These are phyloP conservation scores for Macrolepiota dolichaula DNA, from an alignment of 768 basidiomycete genomes.

Conservation along the genomic window DNA sequence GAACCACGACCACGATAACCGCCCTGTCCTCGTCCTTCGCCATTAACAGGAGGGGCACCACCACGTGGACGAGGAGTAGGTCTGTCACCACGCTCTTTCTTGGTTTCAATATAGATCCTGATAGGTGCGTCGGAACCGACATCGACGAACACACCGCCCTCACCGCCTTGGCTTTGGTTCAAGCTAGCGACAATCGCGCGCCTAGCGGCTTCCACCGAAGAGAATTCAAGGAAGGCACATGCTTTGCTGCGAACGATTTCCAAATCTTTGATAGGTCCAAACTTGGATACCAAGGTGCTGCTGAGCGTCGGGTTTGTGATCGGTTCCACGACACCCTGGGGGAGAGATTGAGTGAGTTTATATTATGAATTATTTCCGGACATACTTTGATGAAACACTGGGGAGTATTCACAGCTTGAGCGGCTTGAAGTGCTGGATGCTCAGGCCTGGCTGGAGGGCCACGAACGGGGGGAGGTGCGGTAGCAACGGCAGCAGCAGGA, in stretches of 20 bases:
- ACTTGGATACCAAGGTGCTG: slow-evolving; percentile 51
- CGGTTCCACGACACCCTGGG: slow-evolving; percentile 69
- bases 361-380: slow-evolving; percentile 1
- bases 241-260: slow-evolving; percentile 87
- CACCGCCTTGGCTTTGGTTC: slow-evolving; percentile 68
- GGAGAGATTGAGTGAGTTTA: slow-evolving; percentile 7
- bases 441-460: slow-evolving; percentile 30
- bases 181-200: slow-evolving; percentile 80
- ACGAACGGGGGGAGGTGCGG: slow-evolving; percentile 18
- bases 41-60: slow-evolving; percentile 49
- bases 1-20: slow-evolving; percentile 18
- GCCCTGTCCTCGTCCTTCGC: slow-evolving; percentile 40
- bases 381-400: slow-evolving; percentile 92
- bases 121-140: slow-evolving; percentile 50
- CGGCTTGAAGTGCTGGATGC: slow-evolving; percentile 52
- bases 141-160: slow-evolving; percentile 83
- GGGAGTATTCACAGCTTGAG: slow-evolving; percentile 59
- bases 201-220: slow-evolving; percentile 70
- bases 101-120: slow-evolving; percentile 78
- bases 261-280: slow-evolving; percentile 82
- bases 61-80: slow-evolving; percentile 68
- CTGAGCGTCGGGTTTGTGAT: slow-evolving; percentile 51
- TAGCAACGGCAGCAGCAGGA: slow-evolving; percentile 23
- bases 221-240: slow-evolving; percentile 94
- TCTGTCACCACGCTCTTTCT: slow-evolving; percentile 89